Conservation (phyloP, 371 early-diverging fungal genomes). For the Fennellomyces sp. region DNA sequence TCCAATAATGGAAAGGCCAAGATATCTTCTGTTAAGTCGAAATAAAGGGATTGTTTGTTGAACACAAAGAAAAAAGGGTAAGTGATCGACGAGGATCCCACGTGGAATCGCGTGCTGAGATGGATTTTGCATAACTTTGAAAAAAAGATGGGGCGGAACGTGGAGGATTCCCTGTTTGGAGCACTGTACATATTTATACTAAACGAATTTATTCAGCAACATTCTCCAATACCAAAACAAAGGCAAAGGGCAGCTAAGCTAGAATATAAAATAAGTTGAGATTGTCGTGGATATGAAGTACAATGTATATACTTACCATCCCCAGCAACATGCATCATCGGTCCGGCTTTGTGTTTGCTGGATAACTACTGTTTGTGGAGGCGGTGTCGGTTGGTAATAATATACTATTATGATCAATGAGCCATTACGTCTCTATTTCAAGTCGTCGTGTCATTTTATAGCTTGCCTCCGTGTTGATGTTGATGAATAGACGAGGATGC, state of each 20-base stretch:
- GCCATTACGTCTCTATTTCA: too few relatives aligned
- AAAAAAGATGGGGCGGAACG: not conserved
- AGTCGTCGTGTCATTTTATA: too few relatives aligned
- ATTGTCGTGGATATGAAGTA: not conserved
- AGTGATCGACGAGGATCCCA: slow-evolving; percentile 5
- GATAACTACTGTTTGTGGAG: slow-evolving; percentile 45
- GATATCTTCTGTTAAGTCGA: too few relatives aligned
- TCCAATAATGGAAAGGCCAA: not conserved
- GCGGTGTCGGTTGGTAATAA: slow-evolving; percentile 42
- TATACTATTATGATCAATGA: not conserved
- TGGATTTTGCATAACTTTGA: not conserved
- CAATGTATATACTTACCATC: slow-evolving; percentile 31
- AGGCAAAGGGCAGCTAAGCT: slow-evolving; percentile 33
- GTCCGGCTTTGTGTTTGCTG: slow-evolving; percentile 38
- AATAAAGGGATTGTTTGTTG: not conserved
- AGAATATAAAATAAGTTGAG: slow-evolving; percentile 6
- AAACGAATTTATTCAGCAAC: slow-evolving; percentile 13
- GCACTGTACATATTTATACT: not conserved
- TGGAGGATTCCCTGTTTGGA: not conserved
- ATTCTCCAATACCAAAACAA: slow-evolving; percentile 28
- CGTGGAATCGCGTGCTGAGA: slow-evolving; percentile 2
- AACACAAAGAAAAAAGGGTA: not conserved
- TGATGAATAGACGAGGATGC: not conserved
- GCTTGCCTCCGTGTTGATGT: not conserved
- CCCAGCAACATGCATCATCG: slow-evolving; percentile 52